Evolutionary conservation across 352 stramenopile genomes (phyloP).

Genomic region (Phytophthora chlamydospora): DNA sequence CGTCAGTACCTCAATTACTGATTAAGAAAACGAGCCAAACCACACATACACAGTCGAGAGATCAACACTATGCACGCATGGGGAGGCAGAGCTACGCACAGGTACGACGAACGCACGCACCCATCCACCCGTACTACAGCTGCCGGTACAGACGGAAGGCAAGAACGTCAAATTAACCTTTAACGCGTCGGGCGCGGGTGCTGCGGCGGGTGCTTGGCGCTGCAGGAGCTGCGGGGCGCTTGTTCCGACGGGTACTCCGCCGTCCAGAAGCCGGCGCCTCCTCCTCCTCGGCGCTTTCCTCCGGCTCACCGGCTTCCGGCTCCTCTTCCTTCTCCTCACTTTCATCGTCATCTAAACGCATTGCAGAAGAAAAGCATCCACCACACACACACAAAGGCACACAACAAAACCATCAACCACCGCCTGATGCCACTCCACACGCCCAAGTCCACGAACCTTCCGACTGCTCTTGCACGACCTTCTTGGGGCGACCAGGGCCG

Average conservation of each 20-base stretch:
- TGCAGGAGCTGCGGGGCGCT: constrained; percentile 26
- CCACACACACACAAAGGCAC: neutral
- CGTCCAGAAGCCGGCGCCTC: constrained; percentile 20
- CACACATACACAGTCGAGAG: constrained; percentile 48
- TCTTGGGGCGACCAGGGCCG: constrained; percentile 26
- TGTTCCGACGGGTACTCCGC: constrained; percentile 38
- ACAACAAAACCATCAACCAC: constrained; percentile 7
- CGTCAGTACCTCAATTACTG: constrained; percentile 69
- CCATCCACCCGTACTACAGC: constrained; percentile 40
- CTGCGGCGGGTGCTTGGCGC: constrained; percentile 26
- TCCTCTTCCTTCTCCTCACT: constrained; percentile 51
- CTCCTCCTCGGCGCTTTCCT: constrained; percentile 38
- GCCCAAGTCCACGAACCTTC: constrained; percentile 26
- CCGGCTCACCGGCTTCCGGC: constrained; percentile 31
- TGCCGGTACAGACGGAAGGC: constrained; percentile 37
- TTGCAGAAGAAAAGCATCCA: neutral
- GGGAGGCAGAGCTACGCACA: constrained; percentile 42
- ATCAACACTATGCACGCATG: constrained; percentile 54
- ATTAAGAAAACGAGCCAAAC: constrained; percentile 45
- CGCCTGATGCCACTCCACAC: neutral
- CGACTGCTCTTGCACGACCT: constrained; percentile 15
- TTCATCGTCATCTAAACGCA: constrained; percentile 30
- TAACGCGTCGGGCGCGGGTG: constrained; percentile 57
- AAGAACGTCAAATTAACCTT: constrained; percentile 65
- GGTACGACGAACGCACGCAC: constrained; percentile 35